Base-by-base conservation (phyloP, 345 rosid species). In the Camelina sativa region DNA sequence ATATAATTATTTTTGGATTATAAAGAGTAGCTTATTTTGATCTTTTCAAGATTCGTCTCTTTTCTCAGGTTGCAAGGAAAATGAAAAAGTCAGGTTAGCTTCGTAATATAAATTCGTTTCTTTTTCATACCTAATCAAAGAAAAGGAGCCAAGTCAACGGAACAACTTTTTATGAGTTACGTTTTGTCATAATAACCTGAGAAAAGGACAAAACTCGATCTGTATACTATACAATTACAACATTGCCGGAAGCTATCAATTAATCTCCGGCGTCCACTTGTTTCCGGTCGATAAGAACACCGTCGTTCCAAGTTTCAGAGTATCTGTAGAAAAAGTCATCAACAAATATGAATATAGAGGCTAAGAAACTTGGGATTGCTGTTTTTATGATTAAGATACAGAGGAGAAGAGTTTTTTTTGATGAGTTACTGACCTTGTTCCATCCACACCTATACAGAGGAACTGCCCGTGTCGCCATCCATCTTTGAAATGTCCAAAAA, bases 391-490 rank as follows among this genome's bases (percentile, higher is more conserved):
- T 40, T 40, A 53, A 23, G 64, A 52, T 34, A 23, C 17, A 35
- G 32, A 30, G 40, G 20, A 8, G 13, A 65, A 6, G 51, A 74
- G 44, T 16, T 51, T 20, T 35, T 13, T 20, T 35, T 13, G 4
- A 74, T 35, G 15, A 8, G 59, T 51, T 37, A 75, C 76, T 55
- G 20, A 94, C 98, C 99, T 95, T 79, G 81, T 78, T 86, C 97
- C 99, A 73, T 84, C 86, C 46, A 88, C 85, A 25, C 76, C 82
- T 55, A 86, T 89, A 78, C 93, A 90, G 43, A 92, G 92, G 73
- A 92, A 90, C 15, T 66, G 79, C 11, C 97, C 97, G 38, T 92
- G 87, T 54, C 97, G 84, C 97, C 96, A 92, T 69, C 99, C 99
- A 70, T 90, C 97, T 82, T 82, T 86, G 76, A 95, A 95, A 58